Percentiles rank a stretch among this genome's conserved stretches.
phyloP scores from a whole-genome alignment of 2,329 filamentous ascomycete genomes.

The Akanthomyces dipterigenus region DNA sequence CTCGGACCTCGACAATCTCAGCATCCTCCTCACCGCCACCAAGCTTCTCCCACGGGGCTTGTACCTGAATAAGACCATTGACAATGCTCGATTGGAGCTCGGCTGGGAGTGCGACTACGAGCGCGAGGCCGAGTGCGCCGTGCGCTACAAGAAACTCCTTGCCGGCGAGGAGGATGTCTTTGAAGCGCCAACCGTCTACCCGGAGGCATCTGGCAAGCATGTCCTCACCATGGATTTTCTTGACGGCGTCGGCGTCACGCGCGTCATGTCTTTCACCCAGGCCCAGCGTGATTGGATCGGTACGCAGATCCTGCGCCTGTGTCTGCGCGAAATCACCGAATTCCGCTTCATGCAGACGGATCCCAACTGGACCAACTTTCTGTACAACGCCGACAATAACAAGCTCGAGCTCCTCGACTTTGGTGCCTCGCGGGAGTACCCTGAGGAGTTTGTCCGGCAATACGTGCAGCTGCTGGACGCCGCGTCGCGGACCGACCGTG shows the following conservation, averaged over 20 bases:
- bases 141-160: slow-evolving; percentile 71
- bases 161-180: slow-evolving; percentile 61
- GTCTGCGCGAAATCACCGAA: slow-evolving; percentile 84
- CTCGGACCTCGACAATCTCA: slow-evolving; percentile 90
- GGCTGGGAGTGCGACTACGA: slow-evolving; percentile 96
- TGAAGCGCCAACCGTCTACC: slow-evolving; percentile 68
- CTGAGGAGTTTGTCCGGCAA: slow-evolving; percentile 66
- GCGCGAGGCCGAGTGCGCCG: slow-evolving; percentile 76
- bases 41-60: slow-evolving; percentile 84
- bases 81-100: slow-evolving; percentile 84
- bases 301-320: slow-evolving; percentile 85
- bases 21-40: slow-evolving; percentile 82
- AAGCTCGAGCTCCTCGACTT: slow-evolving; percentile 92
- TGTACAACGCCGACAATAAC: slow-evolving; percentile 68
- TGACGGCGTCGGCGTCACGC: slow-evolving; percentile 78
- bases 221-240: slow-evolving; percentile 93
- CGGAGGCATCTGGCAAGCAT: slow-evolving; percentile 73
- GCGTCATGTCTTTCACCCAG: slow-evolving; percentile 68
- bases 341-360: slow-evolving; percentile 99
- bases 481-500: slow-evolving; percentile 63
- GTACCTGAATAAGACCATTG: slow-evolving; percentile 95
- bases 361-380: slow-evolving; percentile 98
- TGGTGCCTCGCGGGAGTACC: slow-evolving; percentile 83
- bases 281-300: slow-evolving; percentile 92
- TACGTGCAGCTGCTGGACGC: slow-evolving; percentile 79